A percentile compares a stretch with the other conserved stretches of the same genome.
Evolutionary conservation across 257 asterid genomes (phyloP).

Genomic region (Solanum appendiculatum): DNA sequence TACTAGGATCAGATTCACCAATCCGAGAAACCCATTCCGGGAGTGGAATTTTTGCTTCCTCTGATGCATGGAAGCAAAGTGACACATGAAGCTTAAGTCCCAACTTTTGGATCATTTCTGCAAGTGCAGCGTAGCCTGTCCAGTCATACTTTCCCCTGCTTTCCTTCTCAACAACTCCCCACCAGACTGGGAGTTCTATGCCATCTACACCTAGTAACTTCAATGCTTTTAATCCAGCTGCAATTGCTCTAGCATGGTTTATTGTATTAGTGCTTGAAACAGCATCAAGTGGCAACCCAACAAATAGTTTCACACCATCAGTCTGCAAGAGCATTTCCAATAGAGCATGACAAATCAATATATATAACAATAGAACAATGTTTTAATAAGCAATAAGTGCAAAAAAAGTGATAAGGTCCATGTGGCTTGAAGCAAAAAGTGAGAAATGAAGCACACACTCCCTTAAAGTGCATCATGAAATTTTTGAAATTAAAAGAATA

Average conservation of each 20-base stretch:
- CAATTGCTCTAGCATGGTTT: conserved; percentile 66
- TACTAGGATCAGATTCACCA: conserved; percentile 46
- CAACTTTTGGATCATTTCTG: conserved; percentile 47
- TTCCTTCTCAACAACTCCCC: conserved; percentile 83
- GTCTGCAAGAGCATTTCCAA: conserved; percentile 27
- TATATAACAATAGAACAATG: not conserved
- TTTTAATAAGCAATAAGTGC: not conserved
- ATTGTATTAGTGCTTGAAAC: conserved; percentile 44
- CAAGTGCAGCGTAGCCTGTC: conserved; percentile 56
- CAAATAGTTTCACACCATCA: conserved; percentile 41
- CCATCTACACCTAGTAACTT: conserved; percentile 78
- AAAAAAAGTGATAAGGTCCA: not conserved
- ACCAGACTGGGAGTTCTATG: conserved; percentile 89
- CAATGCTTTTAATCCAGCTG: conserved; percentile 73
- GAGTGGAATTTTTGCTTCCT: conserved; percentile 28
- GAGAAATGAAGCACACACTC: not conserved
- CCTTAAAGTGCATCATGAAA: not conserved
- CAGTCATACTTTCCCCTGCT: conserved; percentile 61
- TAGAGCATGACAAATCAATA: not conserved
- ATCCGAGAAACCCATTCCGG: conserved; percentile 65
- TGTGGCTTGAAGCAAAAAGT: not conserved
- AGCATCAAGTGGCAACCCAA: conserved; percentile 76
- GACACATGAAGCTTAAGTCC: conserved; percentile 70
- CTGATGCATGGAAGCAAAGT: conserved; percentile 62
- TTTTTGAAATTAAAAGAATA: not conserved